Percentiles rank a stretch among this genome's conserved stretches.
Evolutionary conservation across 2,329 filamentous ascomycete genomes (phyloP).

Genomic region (Nothophaeocryptopus gaeumannii): DNA sequence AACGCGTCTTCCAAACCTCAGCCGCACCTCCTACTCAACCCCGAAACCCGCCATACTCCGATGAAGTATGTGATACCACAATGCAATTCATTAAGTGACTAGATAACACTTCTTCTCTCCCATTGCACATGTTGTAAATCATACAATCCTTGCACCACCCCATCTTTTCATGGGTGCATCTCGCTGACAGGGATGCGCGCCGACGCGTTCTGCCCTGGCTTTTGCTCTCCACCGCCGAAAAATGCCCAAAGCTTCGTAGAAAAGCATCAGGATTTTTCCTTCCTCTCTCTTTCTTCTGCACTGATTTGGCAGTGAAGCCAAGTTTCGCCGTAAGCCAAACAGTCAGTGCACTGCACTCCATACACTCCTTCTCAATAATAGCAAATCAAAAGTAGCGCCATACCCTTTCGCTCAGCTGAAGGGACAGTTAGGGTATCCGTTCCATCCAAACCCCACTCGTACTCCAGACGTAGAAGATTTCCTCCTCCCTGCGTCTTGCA

Average conservation of each 20-base stretch:
- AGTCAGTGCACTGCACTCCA: neutral
- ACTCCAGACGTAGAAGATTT: neutral
- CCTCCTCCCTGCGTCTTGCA: neutral
- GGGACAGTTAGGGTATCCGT: conserved; percentile 5
- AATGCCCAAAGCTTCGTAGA: neutral
- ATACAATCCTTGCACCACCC: neutral
- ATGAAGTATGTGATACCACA: too few species aligned
- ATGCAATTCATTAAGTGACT: conserved; percentile 2
- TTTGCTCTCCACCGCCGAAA: too few species aligned
- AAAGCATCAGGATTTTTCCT: neutral
- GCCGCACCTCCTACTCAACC: too few species aligned
- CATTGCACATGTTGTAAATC: neutral
- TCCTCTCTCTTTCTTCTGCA: neutral
- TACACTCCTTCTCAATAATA: neutral
- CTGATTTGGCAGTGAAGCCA: neutral
- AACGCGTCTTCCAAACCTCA: too few species aligned
- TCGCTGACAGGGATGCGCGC: too few species aligned
- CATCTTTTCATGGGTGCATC: neutral
- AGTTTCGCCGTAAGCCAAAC: neutral
- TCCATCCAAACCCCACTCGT: neutral
- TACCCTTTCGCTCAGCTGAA: neutral
- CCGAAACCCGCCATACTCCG: too few species aligned
- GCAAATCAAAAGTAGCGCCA: neutral
- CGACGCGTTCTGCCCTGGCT: too few species aligned
- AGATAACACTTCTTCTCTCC: neutral